Conservation (phyloP, 2,329 filamentous ascomycete species). For the Purpureocillium lavendulum region DNA sequence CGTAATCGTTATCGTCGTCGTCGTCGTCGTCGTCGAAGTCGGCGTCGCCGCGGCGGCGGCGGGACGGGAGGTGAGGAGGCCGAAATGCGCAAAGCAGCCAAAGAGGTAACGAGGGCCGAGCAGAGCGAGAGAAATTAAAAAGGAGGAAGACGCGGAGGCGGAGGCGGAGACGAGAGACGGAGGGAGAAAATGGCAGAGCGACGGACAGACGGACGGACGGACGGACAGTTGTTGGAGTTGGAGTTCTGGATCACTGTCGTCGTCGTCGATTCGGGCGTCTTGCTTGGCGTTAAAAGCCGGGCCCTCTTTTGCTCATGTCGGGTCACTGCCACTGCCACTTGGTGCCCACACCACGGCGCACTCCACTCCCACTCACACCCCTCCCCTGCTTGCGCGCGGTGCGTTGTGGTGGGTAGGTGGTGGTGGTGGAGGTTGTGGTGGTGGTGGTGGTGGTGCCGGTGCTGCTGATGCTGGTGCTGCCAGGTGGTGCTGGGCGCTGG, state of each 20-base stretch:
- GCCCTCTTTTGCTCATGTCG: constrained; percentile 1
- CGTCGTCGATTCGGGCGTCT: neutral
- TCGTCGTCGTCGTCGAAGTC: no score
- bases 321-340: neutral
- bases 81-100: no score
- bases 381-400: neutral
- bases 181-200: neutral
- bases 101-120: no score
- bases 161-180: constrained; percentile 1
- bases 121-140: no score
- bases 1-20: no score
- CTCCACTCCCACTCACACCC: constrained; percentile 2
- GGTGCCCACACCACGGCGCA: neutral
- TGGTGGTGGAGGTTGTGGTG: neutral
- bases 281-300: neutral
- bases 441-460: neutral
- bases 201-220: neutral
- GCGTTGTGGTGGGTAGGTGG: neutral
- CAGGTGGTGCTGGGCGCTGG: no score
- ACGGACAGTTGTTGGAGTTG: neutral
- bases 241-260: constrained; percentile 3
- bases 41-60: no score
- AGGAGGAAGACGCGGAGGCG: neutral
- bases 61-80: neutral
- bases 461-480: no score